Evolutionary conservation across 2,329 filamentous ascomycete species (phyloP), one percentile per base, ranked within the genome.

Genomic region (Epichloe glyceriae): DNA sequence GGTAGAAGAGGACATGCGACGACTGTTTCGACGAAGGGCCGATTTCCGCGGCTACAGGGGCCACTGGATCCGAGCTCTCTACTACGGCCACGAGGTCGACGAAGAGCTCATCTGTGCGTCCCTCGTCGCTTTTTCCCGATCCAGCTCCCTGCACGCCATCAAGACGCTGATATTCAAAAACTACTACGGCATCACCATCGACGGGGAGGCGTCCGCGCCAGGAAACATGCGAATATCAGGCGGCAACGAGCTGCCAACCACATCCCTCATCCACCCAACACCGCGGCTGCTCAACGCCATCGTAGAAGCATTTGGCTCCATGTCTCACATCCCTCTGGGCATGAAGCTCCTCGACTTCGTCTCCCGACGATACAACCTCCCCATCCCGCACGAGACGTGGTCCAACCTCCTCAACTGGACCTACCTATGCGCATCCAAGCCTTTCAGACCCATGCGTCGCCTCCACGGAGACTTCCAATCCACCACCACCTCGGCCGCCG

Each of bases 271-370:
- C 34, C 68, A 71, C 47, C 86, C 87, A 2, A 79, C 76, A 0
- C 55, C 63, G 7, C 68, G 70, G 2, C 70, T 90, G 0, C 71
- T 91, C 20, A 71, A 78, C 50, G 76, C 82, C 8, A 67, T 90
- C n/a, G 82, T 83, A 5, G 81, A 88, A 60, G 70, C 73, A 1
- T 86, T 83, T 55, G 78, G 83, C n/a, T 74, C 73, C 54, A 86
- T 83, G 64, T 81, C 77, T 46, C 73, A 83, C 50, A 71, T 88
- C 4, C 62, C 71, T 1, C 69, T 73, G 2, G 85, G 79, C 12
- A 60, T 83, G 26, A 72, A 76, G 40, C 59, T 85, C 0, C 66
- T 89, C 12, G 74, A 85, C 53, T 78, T 78, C 57, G 63, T 90
- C 46, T 83, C 85, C 0, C 66, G 66, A 1, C 69, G 70, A 6